phyloP scores from a whole-genome alignment of 306 rosid genomes.

The Sechiopsis laciniata region DNA sequence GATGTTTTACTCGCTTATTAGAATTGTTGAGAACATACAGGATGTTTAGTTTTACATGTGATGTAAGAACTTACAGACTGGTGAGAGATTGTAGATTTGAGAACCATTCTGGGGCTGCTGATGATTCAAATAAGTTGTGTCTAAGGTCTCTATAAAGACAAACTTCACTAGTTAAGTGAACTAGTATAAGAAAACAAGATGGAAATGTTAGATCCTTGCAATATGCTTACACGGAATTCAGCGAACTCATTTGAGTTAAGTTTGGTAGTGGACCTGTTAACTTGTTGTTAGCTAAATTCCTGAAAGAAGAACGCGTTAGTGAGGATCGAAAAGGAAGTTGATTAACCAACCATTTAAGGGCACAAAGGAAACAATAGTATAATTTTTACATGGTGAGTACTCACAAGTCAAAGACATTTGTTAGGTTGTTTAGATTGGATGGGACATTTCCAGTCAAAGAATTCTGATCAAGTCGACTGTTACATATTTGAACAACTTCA shows the following conservation, averaged over 20 bases:
- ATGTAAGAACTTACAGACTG: constrained; percentile 61
- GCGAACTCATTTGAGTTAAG: constrained; percentile 58
- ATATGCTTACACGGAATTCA: constrained; percentile 65
- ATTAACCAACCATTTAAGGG: constrained; percentile 12
- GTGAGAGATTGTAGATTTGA: constrained; percentile 56
- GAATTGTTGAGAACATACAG: neutral
- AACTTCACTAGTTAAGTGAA: constrained; percentile 19
- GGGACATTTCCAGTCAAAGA: constrained; percentile 58
- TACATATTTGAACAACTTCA: constrained; percentile 25
- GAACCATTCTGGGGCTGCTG: constrained; percentile 78
- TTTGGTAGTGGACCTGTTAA: constrained; percentile 64
- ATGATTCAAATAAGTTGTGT: constrained; percentile 60
- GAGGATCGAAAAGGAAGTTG: neutral
- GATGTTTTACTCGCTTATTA: neutral
- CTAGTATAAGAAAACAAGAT: constrained; percentile 12
- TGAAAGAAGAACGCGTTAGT: constrained; percentile 31
- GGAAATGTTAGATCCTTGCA: constrained; percentile 19
- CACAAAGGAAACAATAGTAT: neutral
- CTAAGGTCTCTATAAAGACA: constrained; percentile 66
- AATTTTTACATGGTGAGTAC: constrained; percentile 29
- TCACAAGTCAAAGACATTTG: constrained; percentile 59
- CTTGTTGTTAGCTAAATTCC: constrained; percentile 61
- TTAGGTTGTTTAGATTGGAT: constrained; percentile 53
- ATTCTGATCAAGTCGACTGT: constrained; percentile 95
- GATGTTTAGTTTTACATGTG: neutral